Percentiles rank a stretch among this genome's conserved stretches.
Evolutionary conservation across 2,329 filamentous ascomycete genomes (phyloP).

Genomic region (Ceratocystis papillata): DNA sequence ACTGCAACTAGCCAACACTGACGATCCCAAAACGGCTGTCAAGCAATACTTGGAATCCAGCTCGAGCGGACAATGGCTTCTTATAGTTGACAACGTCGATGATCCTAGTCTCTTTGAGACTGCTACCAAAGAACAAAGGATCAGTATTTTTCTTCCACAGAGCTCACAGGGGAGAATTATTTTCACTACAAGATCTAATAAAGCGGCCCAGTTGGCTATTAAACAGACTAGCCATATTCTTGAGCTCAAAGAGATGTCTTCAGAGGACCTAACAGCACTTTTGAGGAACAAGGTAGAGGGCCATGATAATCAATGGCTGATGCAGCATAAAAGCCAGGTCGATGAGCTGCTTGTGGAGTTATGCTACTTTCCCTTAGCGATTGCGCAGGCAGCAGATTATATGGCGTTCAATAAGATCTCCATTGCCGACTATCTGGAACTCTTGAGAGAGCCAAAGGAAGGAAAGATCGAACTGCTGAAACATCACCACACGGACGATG

Average conservation of each 20-base stretch:
- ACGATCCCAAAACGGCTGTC: slow-evolving; percentile 19
- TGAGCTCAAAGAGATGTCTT: background rate
- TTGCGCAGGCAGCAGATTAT: slow-evolving; percentile 25
- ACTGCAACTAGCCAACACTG: background rate
- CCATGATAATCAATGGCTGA: background rate
- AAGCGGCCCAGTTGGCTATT: background rate
- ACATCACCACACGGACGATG: background rate
- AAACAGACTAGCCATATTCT: background rate
- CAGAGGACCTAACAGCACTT: background rate
- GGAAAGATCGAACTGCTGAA: background rate
- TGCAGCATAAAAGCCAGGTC: background rate
- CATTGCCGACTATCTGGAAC: background rate
- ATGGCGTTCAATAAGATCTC: slow-evolving; percentile 9
- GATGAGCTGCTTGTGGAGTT: background rate
- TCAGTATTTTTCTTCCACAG: slow-evolving; percentile 29
- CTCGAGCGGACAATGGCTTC: slow-evolving; percentile 26
- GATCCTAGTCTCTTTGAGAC: slow-evolving; percentile 15
- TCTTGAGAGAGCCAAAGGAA: background rate
- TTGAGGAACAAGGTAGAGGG: background rate
- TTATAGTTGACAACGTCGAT: slow-evolving; percentile 28
- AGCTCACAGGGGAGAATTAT: slow-evolving; percentile 16
- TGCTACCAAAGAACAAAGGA: background rate
- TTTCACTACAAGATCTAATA: slow-evolving; percentile 12
- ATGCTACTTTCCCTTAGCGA: slow-evolving; percentile 24
- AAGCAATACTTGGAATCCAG: slow-evolving; percentile 25